These are phyloP conservation scores for Candida sp. DNA, from an alignment of 1,139 yeast genomes.

Conservation along the genomic window DNA sequence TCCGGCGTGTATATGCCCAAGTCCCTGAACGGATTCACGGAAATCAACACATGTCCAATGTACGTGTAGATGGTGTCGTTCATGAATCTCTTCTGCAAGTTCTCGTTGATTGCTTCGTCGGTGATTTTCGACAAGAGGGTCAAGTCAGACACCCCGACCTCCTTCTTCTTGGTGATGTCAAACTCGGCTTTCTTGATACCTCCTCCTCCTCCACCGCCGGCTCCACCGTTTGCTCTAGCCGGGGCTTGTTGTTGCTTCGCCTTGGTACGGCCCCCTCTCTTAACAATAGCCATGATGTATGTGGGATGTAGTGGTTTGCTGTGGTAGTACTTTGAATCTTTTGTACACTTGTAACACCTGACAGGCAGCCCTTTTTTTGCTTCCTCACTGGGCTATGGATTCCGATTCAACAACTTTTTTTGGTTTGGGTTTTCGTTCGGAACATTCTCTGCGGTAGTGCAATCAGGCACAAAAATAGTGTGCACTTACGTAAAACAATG, in stretches of 20 bases:
- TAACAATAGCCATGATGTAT: constrained; percentile 69
- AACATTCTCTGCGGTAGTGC: not conserved
- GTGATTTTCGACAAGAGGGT: constrained; percentile 88
- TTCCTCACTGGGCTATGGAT: not conserved
- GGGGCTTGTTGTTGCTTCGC: constrained; percentile 62
- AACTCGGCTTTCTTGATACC: constrained; percentile 91
- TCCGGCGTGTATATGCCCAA: constrained; percentile 91
- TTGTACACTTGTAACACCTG: no score
- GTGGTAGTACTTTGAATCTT: no score
- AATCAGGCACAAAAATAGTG: not conserved
- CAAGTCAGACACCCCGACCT: constrained; percentile 96
- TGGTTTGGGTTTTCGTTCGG: not conserved
- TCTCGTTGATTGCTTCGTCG: constrained; percentile 93
- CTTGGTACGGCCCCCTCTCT: constrained; percentile 72
- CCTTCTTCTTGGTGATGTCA: constrained; percentile 88
- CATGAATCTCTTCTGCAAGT: constrained; percentile 85
- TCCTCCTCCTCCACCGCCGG: not conserved
- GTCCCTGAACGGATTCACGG: constrained; percentile 97
- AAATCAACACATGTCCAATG: constrained; percentile 87
- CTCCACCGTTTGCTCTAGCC: constrained; percentile 39
- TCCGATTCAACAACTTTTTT: not conserved
- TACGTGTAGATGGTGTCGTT: constrained; percentile 91
- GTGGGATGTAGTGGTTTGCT: not conserved
- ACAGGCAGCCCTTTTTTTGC: no score
- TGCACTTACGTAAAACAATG: no score